Conservation (phyloP, 768 basidiomycete genomes). For the Galerina sulciceps region DNA sequence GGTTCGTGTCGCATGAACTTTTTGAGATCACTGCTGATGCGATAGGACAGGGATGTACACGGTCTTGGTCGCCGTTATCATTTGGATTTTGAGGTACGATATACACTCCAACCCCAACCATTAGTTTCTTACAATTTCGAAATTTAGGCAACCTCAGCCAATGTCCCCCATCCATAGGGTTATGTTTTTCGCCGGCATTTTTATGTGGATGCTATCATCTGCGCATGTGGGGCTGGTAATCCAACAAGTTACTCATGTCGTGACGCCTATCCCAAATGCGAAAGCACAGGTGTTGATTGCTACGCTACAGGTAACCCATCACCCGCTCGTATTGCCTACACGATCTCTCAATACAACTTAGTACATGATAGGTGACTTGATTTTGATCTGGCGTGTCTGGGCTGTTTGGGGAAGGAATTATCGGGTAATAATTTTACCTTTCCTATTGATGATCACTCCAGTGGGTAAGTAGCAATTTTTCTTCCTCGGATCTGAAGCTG, state of each 20-base stretch:
- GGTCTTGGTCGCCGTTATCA: too few relatives aligned
- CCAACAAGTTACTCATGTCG: constrained; percentile 7
- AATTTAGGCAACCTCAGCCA: not conserved
- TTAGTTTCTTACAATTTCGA: not conserved
- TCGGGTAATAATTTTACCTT: not conserved
- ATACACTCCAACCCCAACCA: too few relatives aligned
- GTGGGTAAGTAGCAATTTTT: not conserved
- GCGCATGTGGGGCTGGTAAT: constrained; percentile 9
- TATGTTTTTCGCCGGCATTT: constrained; percentile 3
- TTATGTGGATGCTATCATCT: constrained; percentile 6
- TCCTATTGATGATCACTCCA: not conserved
- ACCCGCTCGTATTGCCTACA: too few relatives aligned
- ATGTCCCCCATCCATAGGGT: not conserved
- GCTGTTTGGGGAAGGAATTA: constrained; percentile 2
- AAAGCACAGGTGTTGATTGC: constrained; percentile 5
- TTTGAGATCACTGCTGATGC: too few relatives aligned
- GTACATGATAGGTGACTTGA: constrained; percentile 5
- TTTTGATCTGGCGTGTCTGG: constrained; percentile 6
- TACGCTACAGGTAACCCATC: constrained; percentile 1
- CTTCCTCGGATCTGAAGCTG: too few relatives aligned
- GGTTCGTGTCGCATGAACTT: too few relatives aligned
- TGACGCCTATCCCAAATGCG: constrained; percentile 6
- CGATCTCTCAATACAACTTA: not conserved
- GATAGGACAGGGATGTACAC: too few relatives aligned
- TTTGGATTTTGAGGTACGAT: too few relatives aligned